Conservation (phyloP, 2,329 filamentous ascomycete genomes). For the Lecanosticta acicola region DNA sequence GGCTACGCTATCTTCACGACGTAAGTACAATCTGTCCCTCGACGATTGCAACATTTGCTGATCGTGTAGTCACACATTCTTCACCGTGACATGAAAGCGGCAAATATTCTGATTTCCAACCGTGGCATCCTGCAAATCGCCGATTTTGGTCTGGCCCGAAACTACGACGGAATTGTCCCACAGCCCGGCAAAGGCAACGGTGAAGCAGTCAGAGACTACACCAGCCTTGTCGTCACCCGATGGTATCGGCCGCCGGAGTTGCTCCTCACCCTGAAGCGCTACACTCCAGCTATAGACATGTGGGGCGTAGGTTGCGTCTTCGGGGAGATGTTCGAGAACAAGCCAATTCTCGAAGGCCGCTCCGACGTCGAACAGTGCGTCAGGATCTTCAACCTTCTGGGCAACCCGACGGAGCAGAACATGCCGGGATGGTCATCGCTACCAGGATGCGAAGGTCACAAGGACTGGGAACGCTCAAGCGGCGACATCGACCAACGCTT, state of each 20-base stretch:
- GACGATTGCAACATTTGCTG: not conserved
- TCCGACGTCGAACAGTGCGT: slow-evolving; percentile 86
- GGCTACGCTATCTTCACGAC: slow-evolving; percentile 83
- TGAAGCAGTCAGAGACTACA: slow-evolving; percentile 84
- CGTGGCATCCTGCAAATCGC: slow-evolving; percentile 89
- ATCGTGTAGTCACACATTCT: slow-evolving; percentile 59
- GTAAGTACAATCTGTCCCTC: slow-evolving; percentile 31
- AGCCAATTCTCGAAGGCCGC: slow-evolving; percentile 85
- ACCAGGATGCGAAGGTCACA: slow-evolving; percentile 72
- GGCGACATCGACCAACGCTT: slow-evolving; percentile 70
- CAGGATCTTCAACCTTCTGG: slow-evolving; percentile 88
- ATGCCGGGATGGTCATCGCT: slow-evolving; percentile 89
- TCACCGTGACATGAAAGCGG: slow-evolving; percentile 98
- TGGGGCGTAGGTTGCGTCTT: slow-evolving; percentile 99
- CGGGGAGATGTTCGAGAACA: slow-evolving; percentile 92
- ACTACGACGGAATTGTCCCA: slow-evolving; percentile 82
- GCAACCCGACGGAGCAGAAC: slow-evolving; percentile 77
- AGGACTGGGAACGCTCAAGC: slow-evolving; percentile 53
- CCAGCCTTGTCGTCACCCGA: slow-evolving; percentile 88
- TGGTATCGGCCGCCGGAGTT: slow-evolving; percentile 97
- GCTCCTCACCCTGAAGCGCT: slow-evolving; percentile 76
- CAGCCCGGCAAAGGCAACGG: slow-evolving; percentile 72
- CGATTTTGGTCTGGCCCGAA: slow-evolving; percentile 89
- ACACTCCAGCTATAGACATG: slow-evolving; percentile 96
- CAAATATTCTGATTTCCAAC: slow-evolving; percentile 95